A percentile compares a stretch with the other conserved stretches of the same genome.
phyloP scores from a whole-genome alignment of 495 filamentous ascomycete genomes.

The Physcia stellaris region DNA sequence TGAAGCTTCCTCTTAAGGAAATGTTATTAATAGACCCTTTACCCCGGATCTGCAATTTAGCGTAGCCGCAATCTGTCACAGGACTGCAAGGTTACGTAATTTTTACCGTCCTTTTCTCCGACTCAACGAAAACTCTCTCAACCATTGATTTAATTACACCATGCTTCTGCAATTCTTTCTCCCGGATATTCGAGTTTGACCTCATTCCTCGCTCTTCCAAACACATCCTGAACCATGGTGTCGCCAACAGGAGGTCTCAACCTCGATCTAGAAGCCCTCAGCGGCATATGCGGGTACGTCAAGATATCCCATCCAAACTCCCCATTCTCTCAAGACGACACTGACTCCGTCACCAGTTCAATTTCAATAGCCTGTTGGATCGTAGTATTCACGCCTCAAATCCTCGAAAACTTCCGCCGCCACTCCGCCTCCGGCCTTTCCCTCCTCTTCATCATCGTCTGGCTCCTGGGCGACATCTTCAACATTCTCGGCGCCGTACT shows the following conservation, averaged over 20 bases:
- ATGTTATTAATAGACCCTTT: not conserved
- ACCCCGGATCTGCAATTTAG: not conserved
- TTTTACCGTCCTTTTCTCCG: not conserved
- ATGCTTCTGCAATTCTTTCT: too few relatives aligned
- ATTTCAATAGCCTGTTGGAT: slow-evolving; percentile 97
- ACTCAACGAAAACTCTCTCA: not conserved
- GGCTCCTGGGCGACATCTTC: slow-evolving; percentile 90
- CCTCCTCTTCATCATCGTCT: slow-evolving; percentile 77
- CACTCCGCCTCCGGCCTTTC: slow-evolving; percentile 80
- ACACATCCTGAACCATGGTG: slow-evolving; percentile 38
- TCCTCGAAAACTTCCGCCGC: slow-evolving; percentile 86
- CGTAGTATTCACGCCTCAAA: slow-evolving; percentile 93
- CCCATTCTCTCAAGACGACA: not conserved
- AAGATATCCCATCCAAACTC: not conserved
- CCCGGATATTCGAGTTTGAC: not conserved
- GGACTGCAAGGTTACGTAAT: not conserved
- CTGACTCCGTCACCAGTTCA: slow-evolving; percentile 40
- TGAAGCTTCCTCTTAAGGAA: not conserved
- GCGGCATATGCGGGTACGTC: slow-evolving; percentile 71
- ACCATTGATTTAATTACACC: too few relatives aligned
- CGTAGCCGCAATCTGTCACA: not conserved
- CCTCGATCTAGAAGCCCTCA: slow-evolving; percentile 74
- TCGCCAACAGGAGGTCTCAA: slow-evolving; percentile 50
- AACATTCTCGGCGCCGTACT: slow-evolving; percentile 86
- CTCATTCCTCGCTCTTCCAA: not conserved